phyloP scores from a whole-genome alignment of 2,329 filamentous ascomycete species.

The Ceratocystis cubensis region DNA sequence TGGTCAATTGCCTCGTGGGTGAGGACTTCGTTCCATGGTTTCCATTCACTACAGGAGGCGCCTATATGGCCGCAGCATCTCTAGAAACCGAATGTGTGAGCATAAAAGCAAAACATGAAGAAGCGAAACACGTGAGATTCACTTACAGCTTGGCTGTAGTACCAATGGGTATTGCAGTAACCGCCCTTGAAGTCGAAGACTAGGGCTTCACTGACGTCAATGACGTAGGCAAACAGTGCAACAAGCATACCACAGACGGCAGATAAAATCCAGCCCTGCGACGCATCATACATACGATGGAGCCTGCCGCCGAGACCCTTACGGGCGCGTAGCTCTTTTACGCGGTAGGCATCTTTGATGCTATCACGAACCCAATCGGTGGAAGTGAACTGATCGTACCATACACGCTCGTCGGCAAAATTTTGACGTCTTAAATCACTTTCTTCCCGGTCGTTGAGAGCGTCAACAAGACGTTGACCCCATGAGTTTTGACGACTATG shows the following conservation, averaged over 20 bases:
- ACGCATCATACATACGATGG: conserved; percentile 65
- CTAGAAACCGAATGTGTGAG: conserved; percentile 25
- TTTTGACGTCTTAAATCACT: conserved; percentile 54
- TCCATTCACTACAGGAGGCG: conserved; percentile 45
- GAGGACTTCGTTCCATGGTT: conserved; percentile 41
- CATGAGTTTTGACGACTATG: conserved; percentile 48
- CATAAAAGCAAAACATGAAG: conserved; percentile 8
- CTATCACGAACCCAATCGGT: conserved; percentile 98
- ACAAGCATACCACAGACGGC: conserved; percentile 79
- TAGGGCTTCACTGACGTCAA: conserved; percentile 73
- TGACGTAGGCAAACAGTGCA: conserved; percentile 72
- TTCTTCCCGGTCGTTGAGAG: conserved; percentile 42
- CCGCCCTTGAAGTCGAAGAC: conserved; percentile 89
- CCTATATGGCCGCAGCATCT: conserved; percentile 39
- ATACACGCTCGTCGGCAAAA: conserved; percentile 73
- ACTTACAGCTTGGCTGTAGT: conserved; percentile 54
- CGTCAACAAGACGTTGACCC: conserved; percentile 49
- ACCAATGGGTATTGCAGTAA: conserved; percentile 63
- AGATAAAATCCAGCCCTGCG: conserved; percentile 88
- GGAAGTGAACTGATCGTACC: conserved; percentile 97
- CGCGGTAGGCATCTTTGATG: conserved; percentile 83
- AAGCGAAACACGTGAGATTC: conserved; percentile 12
- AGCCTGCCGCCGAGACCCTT: conserved; percentile 78
- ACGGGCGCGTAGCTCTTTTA: conserved; percentile 67
- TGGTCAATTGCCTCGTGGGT: conserved; percentile 35